Evolutionary conservation across 306 rosid genomes (phyloP), one percentile per base, ranked within the genome.

Genomic region (Trichosanthes cucumerina): DNA sequence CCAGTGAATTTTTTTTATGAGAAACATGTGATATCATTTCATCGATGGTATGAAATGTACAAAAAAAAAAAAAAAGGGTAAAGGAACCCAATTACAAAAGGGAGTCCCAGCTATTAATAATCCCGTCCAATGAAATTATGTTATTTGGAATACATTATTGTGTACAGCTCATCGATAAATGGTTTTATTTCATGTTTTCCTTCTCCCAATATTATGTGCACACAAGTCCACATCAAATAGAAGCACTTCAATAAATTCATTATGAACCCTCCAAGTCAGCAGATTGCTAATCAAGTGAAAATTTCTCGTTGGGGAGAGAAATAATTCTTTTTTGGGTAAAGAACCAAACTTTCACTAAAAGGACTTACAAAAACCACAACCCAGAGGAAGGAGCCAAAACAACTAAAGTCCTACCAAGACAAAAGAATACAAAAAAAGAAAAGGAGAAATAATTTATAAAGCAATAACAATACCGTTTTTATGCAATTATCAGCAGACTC

Each of bases 401-500:
- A 46, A 77, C 57, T 43, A 26, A 65, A 65, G 6, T 64, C 46
- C 6, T 36, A 8, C 36, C 72, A 36, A 65, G 46, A 18, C 28
- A 19, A 36, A 65, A 10, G 28, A 65, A 36, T 59, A 59, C 24
- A 64, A 19, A 65, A 63, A 66, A 23, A 19, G 6, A 36, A 49
- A 64, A 70, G 74, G 71, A 69, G 71, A 68, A 21, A 59, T 28
- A 44, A 44, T 57, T 60, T 16, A 10, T 70, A 57, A 81, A 33
- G 73, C 38, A 78, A 78, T 14, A 34, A 39, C 24, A 79, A 79
- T 92, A 96, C 99, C 94, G 96, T 96, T 86, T 96, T 96, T 79
- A 96, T 89, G 89, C 99, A 96, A 85, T 88, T 91, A 85, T 96
- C 99, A 19, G 99, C 94, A 80, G 98, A 96, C 87, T 96, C 99